Evolutionary conservation across 768 basidiomycete species (phyloP).

Genomic region (Amanita fuliginea): DNA sequence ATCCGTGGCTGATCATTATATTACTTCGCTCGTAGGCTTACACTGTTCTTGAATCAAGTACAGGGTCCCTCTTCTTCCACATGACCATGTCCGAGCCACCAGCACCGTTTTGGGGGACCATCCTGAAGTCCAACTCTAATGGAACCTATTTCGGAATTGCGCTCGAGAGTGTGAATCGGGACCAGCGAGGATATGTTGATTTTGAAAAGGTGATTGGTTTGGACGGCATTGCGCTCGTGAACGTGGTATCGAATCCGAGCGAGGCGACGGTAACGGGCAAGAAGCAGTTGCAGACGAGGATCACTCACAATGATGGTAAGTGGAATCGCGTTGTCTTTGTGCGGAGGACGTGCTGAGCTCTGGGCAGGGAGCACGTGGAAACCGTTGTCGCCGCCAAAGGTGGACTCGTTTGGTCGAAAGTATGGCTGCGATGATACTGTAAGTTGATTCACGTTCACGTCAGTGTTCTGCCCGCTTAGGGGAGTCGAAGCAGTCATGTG

Average conservation of each 20-base stretch:
- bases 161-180: conserved; percentile 83
- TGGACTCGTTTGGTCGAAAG: conserved; percentile 61
- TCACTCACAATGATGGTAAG: conserved; percentile 95
- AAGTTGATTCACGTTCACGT: conserved; percentile 10
- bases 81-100: conserved; percentile 81
- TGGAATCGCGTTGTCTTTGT: background rate
- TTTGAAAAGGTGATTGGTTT: conserved; percentile 97
- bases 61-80: conserved; percentile 88
- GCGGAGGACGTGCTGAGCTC: background rate
- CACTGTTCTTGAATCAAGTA: conserved; percentile 90
- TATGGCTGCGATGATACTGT: conserved; percentile 71
- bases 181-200: conserved; percentile 80
- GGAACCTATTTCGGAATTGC: conserved; percentile 94
- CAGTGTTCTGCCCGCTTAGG: background rate
- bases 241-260: conserved; percentile 74
- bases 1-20: background rate
- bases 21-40: conserved; percentile 47
- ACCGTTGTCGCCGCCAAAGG: conserved; percentile 57
- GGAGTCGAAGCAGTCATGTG: conserved; percentile 48
- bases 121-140: conserved; percentile 95
- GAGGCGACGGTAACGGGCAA: conserved; percentile 59
- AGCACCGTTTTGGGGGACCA: conserved; percentile 76
- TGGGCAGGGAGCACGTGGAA: conserved; percentile 77
- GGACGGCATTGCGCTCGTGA: conserved; percentile 92
- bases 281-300: conserved; percentile 75